A percentile compares a stretch with the other conserved stretches of the same genome.
Conservation (phyloP, 2,329 filamentous ascomycete genomes). For the Davidsoniella eucalypti region DNA sequence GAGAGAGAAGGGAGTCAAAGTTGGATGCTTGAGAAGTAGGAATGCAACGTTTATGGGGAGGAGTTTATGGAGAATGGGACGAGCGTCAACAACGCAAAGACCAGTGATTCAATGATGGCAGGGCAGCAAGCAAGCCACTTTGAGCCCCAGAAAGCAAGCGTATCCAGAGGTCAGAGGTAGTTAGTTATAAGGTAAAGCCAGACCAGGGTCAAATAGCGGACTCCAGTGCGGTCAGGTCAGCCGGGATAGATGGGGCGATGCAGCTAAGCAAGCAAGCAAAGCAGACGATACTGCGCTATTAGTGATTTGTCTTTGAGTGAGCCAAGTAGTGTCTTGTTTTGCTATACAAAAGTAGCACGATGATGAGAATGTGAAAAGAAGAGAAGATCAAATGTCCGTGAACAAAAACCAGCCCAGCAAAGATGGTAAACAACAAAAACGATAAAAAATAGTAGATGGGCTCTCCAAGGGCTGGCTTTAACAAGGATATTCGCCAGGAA, state of each 20-base stretch:
- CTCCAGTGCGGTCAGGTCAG: not conserved
- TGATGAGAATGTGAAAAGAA: too few species aligned
- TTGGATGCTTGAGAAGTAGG: not conserved
- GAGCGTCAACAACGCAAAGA: slow-evolving; percentile 1
- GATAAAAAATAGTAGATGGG: too few species aligned
- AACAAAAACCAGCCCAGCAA: too few species aligned
- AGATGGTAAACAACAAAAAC: not conserved
- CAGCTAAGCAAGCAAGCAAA: not conserved
- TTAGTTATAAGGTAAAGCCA: too few species aligned
- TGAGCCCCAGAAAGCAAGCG: slow-evolving; percentile 3
- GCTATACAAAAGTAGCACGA: too few species aligned
- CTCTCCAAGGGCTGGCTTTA: too few species aligned
- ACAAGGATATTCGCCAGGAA: not conserved
- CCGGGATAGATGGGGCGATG: not conserved
- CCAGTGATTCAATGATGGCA: too few species aligned
- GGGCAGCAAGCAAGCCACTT: slow-evolving; percentile 12
- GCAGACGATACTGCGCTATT: not conserved
- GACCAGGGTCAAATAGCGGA: slow-evolving; percentile 7
- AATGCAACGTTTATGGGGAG: slow-evolving; percentile 10
- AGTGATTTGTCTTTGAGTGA: too few species aligned
- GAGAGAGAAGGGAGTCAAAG: not conserved
- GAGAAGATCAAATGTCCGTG: too few species aligned
- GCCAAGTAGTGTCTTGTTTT: too few species aligned
- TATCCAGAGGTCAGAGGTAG: too few species aligned
- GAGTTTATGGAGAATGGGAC: slow-evolving; percentile 5